Evolutionary conservation across 208 protist species (phyloP).

Genomic region (Crithidia acanthocephali): DNA sequence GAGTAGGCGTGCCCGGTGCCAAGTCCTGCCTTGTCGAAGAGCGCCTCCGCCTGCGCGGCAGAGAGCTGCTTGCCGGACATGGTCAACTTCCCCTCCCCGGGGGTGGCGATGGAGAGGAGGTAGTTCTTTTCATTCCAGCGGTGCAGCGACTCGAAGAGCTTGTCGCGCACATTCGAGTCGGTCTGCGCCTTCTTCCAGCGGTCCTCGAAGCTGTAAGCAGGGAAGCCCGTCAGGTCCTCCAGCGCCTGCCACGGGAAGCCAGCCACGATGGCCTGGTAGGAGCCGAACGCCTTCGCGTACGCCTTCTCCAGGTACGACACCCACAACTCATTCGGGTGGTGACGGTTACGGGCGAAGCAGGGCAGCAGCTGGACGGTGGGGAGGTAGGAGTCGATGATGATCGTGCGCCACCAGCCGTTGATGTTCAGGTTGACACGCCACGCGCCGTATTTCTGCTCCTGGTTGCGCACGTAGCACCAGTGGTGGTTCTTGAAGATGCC

Average conservation of each 20-base stretch:
- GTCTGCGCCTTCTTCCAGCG: slow-evolving; percentile 45
- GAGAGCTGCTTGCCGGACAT: slow-evolving; percentile 36
- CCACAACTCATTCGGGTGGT: slow-evolving; percentile 76
- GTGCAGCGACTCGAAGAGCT: slow-evolving; percentile 53
- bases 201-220: slow-evolving; percentile 48
- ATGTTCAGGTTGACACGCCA: slow-evolving; percentile 67
- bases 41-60: slow-evolving; percentile 20
- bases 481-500: slow-evolving; percentile 54
- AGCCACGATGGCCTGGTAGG: slow-evolving; percentile 69
- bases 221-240: slow-evolving; percentile 71
- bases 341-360: slow-evolving; percentile 50
- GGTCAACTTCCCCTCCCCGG: slow-evolving; percentile 34
- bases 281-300: slow-evolving; percentile 86
- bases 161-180: slow-evolving; percentile 34
- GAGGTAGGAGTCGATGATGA: slow-evolving; percentile 78
- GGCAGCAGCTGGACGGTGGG: slow-evolving; percentile 47
- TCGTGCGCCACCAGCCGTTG: slow-evolving; percentile 66
- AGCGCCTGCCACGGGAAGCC: slow-evolving; percentile 65
- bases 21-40: slow-evolving; percentile 64
- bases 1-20: slow-evolving; percentile 66
- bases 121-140: slow-evolving; percentile 56
- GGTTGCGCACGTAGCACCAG: slow-evolving; percentile 37
- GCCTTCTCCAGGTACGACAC: slow-evolving; percentile 80
- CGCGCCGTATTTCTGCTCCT: slow-evolving; percentile 54
- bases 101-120: slow-evolving; percentile 65